A percentile compares a stretch with the other conserved stretches of the same genome.
phyloP scores from a whole-genome alignment of 2,329 filamentous ascomycete genomes.

The Diaporthe eres region DNA sequence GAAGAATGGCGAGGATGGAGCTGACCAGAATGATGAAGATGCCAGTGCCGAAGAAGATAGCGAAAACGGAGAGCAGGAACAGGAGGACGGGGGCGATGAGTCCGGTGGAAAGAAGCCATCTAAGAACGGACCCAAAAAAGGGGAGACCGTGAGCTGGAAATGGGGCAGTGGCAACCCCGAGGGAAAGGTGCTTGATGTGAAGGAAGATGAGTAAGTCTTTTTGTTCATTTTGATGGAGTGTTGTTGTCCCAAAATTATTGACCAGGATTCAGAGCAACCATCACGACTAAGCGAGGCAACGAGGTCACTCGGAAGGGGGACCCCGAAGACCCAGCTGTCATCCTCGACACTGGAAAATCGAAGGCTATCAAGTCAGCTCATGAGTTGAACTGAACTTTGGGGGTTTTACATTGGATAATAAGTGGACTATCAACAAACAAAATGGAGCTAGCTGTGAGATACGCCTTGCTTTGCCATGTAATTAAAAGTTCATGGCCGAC shows the following conservation, averaged over 20 bases:
- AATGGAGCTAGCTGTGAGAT: background rate
- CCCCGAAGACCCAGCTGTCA: slow-evolving; percentile 58
- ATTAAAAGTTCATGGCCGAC: background rate
- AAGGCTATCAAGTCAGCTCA: slow-evolving; percentile 59
- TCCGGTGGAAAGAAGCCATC: slow-evolving; percentile 40
- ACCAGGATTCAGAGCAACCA: slow-evolving; percentile 49
- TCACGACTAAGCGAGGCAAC: slow-evolving; percentile 59
- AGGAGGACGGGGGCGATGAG: slow-evolving; percentile 39
- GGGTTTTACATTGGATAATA: rapidly evolving
- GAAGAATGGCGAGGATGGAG: slow-evolving; percentile 39
- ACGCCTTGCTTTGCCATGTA: too few relatives aligned
- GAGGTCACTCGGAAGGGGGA: slow-evolving; percentile 57
- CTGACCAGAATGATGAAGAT: slow-evolving; percentile 43
- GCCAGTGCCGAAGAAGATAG: slow-evolving; percentile 34
- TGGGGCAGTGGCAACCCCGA: slow-evolving; percentile 60
- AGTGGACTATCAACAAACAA: background rate
- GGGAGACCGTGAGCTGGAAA: slow-evolving; percentile 62
- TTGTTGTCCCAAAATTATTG: background rate
- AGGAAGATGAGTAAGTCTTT: slow-evolving; percentile 55
- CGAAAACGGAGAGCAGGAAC: slow-evolving; percentile 39
- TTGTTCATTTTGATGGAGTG: background rate
- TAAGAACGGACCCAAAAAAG: slow-evolving; percentile 44
- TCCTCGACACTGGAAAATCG: slow-evolving; percentile 58
- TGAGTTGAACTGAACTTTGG: slow-evolving; percentile 52
- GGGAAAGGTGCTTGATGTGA: slow-evolving; percentile 61